A percentile compares a stretch with the other conserved stretches of the same genome.
These are phyloP conservation scores for Apiospora sp. DNA, from an alignment of 2,329 filamentous ascomycete species.

Conservation along the genomic window DNA sequence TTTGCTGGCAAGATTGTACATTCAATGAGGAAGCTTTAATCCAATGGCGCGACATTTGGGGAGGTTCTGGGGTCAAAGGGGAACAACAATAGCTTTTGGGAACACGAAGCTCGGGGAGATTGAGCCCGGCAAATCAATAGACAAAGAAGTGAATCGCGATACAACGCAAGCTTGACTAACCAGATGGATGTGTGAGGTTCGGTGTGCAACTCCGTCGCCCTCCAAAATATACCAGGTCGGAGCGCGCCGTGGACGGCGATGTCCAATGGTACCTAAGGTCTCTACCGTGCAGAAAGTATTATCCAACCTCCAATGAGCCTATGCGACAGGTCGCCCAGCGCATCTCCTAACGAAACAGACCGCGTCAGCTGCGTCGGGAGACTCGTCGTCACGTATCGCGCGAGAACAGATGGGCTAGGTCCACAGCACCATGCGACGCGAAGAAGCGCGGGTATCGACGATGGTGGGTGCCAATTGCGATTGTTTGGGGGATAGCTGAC, in stretches of 20 bases:
- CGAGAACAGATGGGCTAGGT: slow-evolving; percentile 26
- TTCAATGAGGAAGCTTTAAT: background rate
- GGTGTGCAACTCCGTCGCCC: background rate
- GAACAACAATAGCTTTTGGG: slow-evolving; percentile 9
- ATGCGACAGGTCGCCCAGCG: slow-evolving; percentile 41
- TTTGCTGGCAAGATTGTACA: background rate
- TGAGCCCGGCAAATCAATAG: background rate
- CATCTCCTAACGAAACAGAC: slow-evolving; percentile 40
- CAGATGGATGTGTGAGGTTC: background rate
- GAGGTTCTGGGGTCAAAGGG: background rate
- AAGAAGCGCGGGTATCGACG: background rate
- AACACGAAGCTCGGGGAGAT: background rate
- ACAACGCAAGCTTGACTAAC: background rate
- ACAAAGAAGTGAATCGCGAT: background rate
- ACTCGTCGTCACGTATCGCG: slow-evolving; percentile 22
- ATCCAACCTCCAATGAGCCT: slow-evolving; percentile 44
- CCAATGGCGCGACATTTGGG: slow-evolving; percentile 11
- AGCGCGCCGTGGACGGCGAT: slow-evolving; percentile 5
- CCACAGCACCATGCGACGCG: slow-evolving; percentile 19
- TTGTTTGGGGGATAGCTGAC: background rate
- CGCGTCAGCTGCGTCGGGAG: slow-evolving; percentile 32
- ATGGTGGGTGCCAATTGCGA: slow-evolving; percentile 6
- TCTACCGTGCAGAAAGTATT: background rate
- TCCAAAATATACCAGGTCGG: background rate
- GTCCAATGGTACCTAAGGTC: background rate